Evolutionary conservation across 352 stramenopile genomes (phyloP), one percentile per base, ranked within the genome.

Genomic region (Phytopythium boreale): DNA sequence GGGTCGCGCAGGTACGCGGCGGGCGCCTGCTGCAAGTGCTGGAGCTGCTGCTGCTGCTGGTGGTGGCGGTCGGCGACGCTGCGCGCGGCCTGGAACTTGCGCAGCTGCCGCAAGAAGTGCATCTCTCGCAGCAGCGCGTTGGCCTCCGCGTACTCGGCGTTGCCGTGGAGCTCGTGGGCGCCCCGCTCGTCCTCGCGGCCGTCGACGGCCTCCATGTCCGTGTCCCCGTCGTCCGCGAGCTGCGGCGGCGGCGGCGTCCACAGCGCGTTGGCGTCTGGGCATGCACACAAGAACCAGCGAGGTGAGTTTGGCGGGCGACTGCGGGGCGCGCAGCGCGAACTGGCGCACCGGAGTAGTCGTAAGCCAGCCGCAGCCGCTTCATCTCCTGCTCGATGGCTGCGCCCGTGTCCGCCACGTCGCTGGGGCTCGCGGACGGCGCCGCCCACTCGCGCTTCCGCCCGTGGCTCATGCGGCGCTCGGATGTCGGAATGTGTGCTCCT

Each of bases 51-150:
- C 34, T 24, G 53, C 57, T 29, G 61, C 71, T 31, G 53, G 61
- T 24, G 63, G 34, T 70, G 14, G 64, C 27, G 79, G 3, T 68
- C 70, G 10, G 29, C 69, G 66, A 72, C 44, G n/a, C 70, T 64
- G n/a, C 75, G 72, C 65, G 90, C 81, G 2, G 81, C 77, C 64
- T 92, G 84, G 63, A 90, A 92, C 61, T 79, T 82, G 50, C 85
- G 81, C 59, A 90, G 61, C 60, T 93, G 85, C 10, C 85, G 85
- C 61, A 92, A 55, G 61, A 85, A 92, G 61, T 93, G 85, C 46
- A 87, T 84, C 66, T 93, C 79, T 37, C 80, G 69, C 43, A 93
- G 71, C 68, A 89, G 74, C 6, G 75, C 61, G 62, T 93, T 93
- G 37, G 77, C 77, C 31, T 75, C 63, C 0, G 70, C 61, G 68